phyloP scores from a whole-genome alignment of 176 grass and related monocot genomes.

The Saccharum spontaneum region DNA sequence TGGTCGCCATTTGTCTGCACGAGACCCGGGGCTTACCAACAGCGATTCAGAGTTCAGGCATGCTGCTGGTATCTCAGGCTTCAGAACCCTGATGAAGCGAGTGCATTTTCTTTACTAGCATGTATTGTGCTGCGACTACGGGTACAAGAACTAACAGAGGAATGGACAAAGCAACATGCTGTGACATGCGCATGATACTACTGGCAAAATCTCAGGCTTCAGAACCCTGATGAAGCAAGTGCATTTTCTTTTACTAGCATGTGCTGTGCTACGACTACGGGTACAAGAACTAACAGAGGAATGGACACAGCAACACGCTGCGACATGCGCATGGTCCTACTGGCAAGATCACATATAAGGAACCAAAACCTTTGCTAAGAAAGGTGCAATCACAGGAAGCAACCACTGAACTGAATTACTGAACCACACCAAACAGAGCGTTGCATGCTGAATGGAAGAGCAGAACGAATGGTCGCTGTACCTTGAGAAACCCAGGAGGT shows the following conservation, averaged over 20 bases:
- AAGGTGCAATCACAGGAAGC: background rate
- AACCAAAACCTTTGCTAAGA: background rate
- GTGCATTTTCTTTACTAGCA: background rate
- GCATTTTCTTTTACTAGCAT: background rate
- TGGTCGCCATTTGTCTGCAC: background rate
- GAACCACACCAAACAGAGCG: background rate
- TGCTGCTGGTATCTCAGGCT: background rate
- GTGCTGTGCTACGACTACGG: background rate
- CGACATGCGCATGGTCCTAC: background rate
- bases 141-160: background rate
- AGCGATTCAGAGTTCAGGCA: background rate
- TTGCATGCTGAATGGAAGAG: background rate
- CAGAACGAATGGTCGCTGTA: background rate
- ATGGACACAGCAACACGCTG: too few relatives aligned
- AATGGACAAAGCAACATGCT: background rate
- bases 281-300: background rate
- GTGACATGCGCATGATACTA: background rate
- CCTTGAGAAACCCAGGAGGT: conserved; percentile 71
- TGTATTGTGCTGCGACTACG: background rate
- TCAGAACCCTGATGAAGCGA: background rate
- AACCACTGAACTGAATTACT: background rate
- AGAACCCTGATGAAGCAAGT: background rate
- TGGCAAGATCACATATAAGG: background rate
- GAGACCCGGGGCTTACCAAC: background rate
- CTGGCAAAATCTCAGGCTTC: background rate